These are phyloP conservation scores for Tetrapyrgos nigripes DNA, from an alignment of 1,284 basidiomycete genomes.

Conservation along the genomic window DNA sequence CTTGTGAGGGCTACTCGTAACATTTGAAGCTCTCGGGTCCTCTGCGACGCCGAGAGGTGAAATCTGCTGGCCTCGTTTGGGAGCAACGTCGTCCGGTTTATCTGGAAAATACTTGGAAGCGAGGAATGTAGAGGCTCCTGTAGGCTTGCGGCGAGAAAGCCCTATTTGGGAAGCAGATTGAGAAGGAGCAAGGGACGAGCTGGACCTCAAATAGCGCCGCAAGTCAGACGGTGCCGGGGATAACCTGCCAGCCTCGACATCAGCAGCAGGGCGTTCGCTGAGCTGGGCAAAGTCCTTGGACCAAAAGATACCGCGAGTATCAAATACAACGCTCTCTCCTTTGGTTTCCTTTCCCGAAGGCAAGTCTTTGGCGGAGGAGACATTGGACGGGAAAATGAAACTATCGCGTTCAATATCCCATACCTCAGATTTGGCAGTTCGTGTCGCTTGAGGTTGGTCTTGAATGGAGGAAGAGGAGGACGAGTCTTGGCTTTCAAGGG, in stretches of 20 bases:
- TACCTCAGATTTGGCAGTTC: conserved; percentile 50
- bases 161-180: conserved; percentile 57
- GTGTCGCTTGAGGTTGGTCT: not conserved
- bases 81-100: not conserved
- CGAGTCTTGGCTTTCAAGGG: not conserved
- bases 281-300: not conserved
- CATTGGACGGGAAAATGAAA: conserved; percentile 27
- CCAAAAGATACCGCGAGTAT: conserved; percentile 10
- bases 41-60: not conserved
- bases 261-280: no score
- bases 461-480: not conserved
- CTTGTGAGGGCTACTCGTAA: no score
- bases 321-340: conserved; percentile 12
- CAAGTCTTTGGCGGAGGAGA: conserved; percentile 14
- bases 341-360: conserved; percentile 8
- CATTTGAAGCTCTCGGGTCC: no score
- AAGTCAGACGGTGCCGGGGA: not conserved
- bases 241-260: not conserved
- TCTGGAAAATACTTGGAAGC: conserved; percentile 9
- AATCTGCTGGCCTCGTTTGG: not conserved
- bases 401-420: conserved; percentile 72
- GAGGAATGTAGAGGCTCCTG: not conserved
- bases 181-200: conserved; percentile 54
- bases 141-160: conserved; percentile 14
- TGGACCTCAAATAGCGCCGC: conserved; percentile 20